Conservation (phyloP, 306 rosid genomes). For the Coriaria nepalensis region DNA sequence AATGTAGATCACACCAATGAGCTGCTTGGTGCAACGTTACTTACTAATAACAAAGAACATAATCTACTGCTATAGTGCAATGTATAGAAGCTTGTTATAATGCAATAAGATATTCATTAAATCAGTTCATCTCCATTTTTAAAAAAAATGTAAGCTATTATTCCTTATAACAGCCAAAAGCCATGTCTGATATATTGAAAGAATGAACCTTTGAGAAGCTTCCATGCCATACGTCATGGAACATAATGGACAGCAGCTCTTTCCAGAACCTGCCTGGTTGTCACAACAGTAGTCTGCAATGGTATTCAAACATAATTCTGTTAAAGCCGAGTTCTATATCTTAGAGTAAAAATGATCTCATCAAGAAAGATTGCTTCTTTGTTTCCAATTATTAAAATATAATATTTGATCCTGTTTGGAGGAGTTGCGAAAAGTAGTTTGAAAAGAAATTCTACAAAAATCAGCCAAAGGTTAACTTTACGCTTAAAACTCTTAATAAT, state of each 20-base stretch:
- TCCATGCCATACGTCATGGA: constrained; percentile 74
- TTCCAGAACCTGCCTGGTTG: constrained; percentile 73
- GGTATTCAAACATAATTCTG: constrained; percentile 14
- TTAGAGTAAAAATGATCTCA: neutral
- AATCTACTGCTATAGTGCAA: neutral
- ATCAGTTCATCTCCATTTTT: no score
- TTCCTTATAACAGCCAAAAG: constrained; percentile 1
- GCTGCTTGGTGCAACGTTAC: neutral
- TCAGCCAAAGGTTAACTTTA: no score
- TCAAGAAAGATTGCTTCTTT: no score
- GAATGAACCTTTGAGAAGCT: constrained; percentile 59
- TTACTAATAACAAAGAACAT: neutral
- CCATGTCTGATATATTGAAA: neutral
- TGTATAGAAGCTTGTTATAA: no score
- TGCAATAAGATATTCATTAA: no score
- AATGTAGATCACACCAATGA: neutral
- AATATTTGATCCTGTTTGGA: no score
- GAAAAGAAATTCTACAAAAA: no score
- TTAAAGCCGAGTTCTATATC: constrained; percentile 6
- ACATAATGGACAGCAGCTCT: constrained; percentile 45
- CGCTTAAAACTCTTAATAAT: no score
- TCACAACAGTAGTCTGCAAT: constrained; percentile 50
- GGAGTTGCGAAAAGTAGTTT: no score
- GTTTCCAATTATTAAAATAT: no score
- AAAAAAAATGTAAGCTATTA: no score